These are phyloP conservation scores for Blastomyces parvus DNA, from an alignment of 2,329 filamentous ascomycete species.

Conservation along the genomic window DNA sequence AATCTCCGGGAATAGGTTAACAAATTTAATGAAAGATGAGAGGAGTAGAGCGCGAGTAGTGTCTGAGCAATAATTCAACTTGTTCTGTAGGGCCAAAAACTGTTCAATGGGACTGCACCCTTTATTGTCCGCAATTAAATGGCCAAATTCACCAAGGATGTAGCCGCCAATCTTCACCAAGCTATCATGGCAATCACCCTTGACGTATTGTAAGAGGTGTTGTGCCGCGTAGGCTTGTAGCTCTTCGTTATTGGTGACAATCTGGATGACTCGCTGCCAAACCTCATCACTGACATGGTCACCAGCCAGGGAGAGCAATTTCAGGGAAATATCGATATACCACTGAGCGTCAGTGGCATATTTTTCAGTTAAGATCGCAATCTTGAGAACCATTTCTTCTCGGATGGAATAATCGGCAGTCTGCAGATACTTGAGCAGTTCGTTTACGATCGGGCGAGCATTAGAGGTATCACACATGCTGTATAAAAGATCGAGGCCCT, in stretches of 20 bases:
- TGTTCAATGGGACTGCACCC: slow-evolving; percentile 96
- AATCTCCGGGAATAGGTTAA: slow-evolving; percentile 97
- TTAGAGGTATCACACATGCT: slow-evolving; percentile 99
- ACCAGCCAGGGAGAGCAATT: slow-evolving; percentile 89
- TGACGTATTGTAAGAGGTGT: slow-evolving; percentile 85
- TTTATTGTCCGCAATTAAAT: slow-evolving; percentile 84
- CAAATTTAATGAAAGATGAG: slow-evolving; percentile 93
- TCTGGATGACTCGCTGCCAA: slow-evolving; percentile 97
- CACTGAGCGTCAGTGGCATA: slow-evolving; percentile 97
- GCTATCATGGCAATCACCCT: slow-evolving; percentile 90
- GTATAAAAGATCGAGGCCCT: slow-evolving; percentile 91
- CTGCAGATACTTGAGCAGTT: slow-evolving; percentile 87
- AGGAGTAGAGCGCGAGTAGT: slow-evolving; percentile 87
- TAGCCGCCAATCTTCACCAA: slow-evolving; percentile 97
- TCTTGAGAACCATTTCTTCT: slow-evolving; percentile 98
- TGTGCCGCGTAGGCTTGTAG: slow-evolving; percentile 93
- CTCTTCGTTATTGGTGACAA: slow-evolving; percentile 98
- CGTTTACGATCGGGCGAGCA: slow-evolving; percentile 82
- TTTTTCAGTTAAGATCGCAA: slow-evolving; percentile 95
- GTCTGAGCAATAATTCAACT: slow-evolving; percentile 80
- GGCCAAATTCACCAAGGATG: slow-evolving; percentile 90
- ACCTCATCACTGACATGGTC: slow-evolving; percentile 99
- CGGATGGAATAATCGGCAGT: slow-evolving; percentile 96
- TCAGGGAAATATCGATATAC: slow-evolving; percentile 96
- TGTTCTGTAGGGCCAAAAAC: slow-evolving; percentile 81